Evolutionary conservation across 1,284 basidiomycete genomes (phyloP).

Genomic region (Coniferiporia sulphurascens): DNA sequence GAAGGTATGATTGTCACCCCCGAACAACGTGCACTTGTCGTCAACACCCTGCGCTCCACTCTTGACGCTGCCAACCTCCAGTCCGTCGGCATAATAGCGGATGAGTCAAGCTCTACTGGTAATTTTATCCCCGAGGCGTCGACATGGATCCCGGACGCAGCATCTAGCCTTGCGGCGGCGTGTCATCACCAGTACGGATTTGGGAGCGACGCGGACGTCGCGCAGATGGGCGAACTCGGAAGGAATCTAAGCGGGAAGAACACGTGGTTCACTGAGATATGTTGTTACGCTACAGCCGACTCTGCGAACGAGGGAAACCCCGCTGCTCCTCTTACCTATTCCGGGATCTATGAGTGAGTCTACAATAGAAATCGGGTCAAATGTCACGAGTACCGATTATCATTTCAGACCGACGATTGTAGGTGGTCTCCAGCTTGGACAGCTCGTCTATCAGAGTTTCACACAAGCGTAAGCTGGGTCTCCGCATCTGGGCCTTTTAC

Average conservation of each 20-base stretch:
- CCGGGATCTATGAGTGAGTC: constrained; percentile 21
- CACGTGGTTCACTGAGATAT: constrained; percentile 28
- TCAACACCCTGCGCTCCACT: constrained; percentile 23
- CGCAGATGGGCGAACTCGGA: constrained; percentile 20
- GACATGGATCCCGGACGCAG: constrained; percentile 24
- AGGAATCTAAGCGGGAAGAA: constrained; percentile 23
- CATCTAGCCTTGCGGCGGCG: constrained; percentile 23
- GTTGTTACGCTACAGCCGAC: constrained; percentile 20
- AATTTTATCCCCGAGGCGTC: constrained; percentile 25
- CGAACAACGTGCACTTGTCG: constrained; percentile 25
- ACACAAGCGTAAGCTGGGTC: constrained; percentile 20
- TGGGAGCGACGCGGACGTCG: constrained; percentile 20
- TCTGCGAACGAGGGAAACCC: constrained; percentile 2
- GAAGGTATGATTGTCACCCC: constrained; percentile 30
- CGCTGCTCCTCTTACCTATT: constrained; percentile 14
- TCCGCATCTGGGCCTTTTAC: not conserved
- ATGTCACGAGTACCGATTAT: not conserved
- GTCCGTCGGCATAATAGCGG: constrained; percentile 25
- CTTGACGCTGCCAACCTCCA: constrained; percentile 21
- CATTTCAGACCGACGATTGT: constrained; percentile 23
- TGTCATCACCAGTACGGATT: constrained; percentile 28
- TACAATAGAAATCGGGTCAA: constrained; percentile 5
- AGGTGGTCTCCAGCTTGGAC: constrained; percentile 26
- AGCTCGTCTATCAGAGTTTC: constrained; percentile 25
- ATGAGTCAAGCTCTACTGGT: constrained; percentile 24